Conservation (phyloP, 2,329 filamentous ascomycete species). For the Rosellinia necatrix region DNA sequence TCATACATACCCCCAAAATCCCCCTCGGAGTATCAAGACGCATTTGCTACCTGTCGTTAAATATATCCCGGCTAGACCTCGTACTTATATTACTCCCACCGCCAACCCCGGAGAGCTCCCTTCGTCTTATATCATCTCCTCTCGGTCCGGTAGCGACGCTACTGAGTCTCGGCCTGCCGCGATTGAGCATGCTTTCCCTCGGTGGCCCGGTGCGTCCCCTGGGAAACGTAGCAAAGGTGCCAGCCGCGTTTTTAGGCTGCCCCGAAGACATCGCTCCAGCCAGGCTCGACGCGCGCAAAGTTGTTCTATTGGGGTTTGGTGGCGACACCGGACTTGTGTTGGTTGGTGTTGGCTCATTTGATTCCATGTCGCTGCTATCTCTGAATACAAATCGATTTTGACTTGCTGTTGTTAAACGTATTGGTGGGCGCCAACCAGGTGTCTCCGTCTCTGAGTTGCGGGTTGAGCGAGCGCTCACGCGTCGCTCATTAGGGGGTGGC, state of each 20-base stretch:
- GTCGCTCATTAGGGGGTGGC: conserved; percentile 9
- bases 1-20: not conserved
- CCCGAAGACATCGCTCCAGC: not conserved
- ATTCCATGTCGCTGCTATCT: conserved; percentile 39
- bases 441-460: conserved; percentile 18
- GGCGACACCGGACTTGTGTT: conserved; percentile 13
- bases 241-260: conserved; percentile 33
- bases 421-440: conserved; percentile 5
- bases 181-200: conserved; percentile 24
- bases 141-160: not conserved
- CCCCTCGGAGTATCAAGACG: not conserved
- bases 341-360: conserved; percentile 29
- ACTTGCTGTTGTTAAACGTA: conserved; percentile 20
- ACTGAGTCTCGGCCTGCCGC: conserved; percentile 12
- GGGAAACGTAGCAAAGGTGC: conserved; percentile 39
- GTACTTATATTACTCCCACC: not conserved
- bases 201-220: conserved; percentile 29
- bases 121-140: conserved; percentile 7
- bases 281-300: conserved; percentile 18
- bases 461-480: conserved; percentile 21
- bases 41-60: not conserved
- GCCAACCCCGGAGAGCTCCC: not conserved
- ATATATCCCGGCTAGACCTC: not conserved
- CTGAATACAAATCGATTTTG: conserved; percentile 37
- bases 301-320: conserved; percentile 31